A percentile compares a stretch with the other conserved stretches of the same genome.
Evolutionary conservation across 2,329 filamentous ascomycete species (phyloP).

Genomic region (Ascochyta pisi): DNA sequence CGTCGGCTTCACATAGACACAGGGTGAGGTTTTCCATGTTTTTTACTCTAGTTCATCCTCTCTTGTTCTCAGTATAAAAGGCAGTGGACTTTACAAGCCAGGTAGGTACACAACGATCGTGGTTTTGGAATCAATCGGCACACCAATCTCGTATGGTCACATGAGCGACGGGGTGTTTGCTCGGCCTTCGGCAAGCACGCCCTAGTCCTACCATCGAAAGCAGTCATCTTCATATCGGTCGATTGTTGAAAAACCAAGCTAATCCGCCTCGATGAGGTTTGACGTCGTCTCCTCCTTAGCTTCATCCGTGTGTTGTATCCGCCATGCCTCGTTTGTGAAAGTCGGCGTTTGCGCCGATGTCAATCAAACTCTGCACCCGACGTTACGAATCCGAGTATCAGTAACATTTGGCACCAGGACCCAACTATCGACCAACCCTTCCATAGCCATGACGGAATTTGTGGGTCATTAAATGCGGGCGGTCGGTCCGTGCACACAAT

Average conservation of each 20-base stretch:
- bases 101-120: too few species aligned
- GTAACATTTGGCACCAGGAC: not conserved
- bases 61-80: too few species aligned
- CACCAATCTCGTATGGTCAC: not conserved
- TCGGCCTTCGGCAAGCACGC: not conserved
- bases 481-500: not conserved
- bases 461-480: not conserved
- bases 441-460: conserved; percentile 5
- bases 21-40: too few species aligned
- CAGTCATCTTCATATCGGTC: too few species aligned
- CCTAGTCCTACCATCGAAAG: not conserved
- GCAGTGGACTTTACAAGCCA: too few species aligned
- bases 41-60: too few species aligned
- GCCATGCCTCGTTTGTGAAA: not conserved
- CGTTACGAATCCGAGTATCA: not conserved
- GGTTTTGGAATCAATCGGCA: too few species aligned
- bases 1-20: too few species aligned
- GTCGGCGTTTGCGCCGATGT: conserved; percentile 8
- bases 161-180: not conserved
- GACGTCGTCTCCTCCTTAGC: not conserved
- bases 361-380: not conserved
- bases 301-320: not conserved
- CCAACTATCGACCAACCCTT: not conserved
- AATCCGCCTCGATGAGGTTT: not conserved
- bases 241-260: not conserved